These are phyloP conservation scores for Citrus glauca DNA, from an alignment of 345 rosid genomes.

Conservation along the genomic window DNA sequence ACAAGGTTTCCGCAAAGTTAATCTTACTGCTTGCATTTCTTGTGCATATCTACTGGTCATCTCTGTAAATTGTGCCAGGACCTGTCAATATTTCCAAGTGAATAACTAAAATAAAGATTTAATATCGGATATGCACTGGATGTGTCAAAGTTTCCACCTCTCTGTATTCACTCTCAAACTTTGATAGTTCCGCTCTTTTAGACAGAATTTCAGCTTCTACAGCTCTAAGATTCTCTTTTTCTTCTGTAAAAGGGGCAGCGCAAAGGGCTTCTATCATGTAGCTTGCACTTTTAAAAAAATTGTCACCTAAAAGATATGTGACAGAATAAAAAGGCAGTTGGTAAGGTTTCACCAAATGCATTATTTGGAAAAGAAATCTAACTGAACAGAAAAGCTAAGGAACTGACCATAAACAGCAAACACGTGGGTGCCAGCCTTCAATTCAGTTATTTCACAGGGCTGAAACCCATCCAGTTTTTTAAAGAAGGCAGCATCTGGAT, in stretches of 20 bases:
- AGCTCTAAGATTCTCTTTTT: conserved; percentile 76
- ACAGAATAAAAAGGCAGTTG: conserved; percentile 11
- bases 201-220: conserved; percentile 84
- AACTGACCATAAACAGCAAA: conserved; percentile 94
- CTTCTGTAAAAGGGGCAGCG: conserved; percentile 68
- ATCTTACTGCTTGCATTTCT: conserved; percentile 91
- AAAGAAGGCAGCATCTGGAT: conserved; percentile 89
- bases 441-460: conserved; percentile 88
- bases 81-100: conserved; percentile 36
- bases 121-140: not conserved
- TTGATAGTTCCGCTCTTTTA: conserved; percentile 77
- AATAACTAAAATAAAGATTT: conserved; percentile 6
- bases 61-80: conserved; percentile 77
- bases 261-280: conserved; percentile 89
- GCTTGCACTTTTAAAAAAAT: conserved; percentile 84
- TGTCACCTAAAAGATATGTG: conserved; percentile 63
- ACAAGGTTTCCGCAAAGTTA: not conserved
- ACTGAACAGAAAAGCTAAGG: conserved; percentile 16
- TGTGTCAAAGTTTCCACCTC: conserved; percentile 45
- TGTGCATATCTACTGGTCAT: conserved; percentile 89
- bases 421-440: conserved; percentile 83
- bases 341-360: conserved; percentile 13
- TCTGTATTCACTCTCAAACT: conserved; percentile 92
- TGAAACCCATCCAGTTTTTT: conserved; percentile 92
- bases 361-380: conserved; percentile 1